Percentiles rank a stretch among this genome's conserved stretches.
phyloP scores from a whole-genome alignment of 1,139 yeast species.

The Scheffersomyces titani region DNA sequence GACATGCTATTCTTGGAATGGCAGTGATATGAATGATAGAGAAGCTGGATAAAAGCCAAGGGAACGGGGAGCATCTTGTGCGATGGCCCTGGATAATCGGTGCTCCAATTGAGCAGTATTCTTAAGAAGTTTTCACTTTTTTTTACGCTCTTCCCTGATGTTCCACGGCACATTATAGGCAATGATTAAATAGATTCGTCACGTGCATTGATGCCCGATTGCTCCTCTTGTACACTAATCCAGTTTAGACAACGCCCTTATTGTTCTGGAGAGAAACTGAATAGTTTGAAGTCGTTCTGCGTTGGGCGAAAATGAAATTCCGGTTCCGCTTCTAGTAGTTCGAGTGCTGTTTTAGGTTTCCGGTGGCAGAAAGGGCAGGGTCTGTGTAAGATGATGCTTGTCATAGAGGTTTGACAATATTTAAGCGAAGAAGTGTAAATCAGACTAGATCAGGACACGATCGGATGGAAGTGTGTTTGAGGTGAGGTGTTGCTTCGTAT shows the following conservation, averaged over 20 bases:
- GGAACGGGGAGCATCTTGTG: not conserved
- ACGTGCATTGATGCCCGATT: not conserved
- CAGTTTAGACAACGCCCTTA: not conserved
- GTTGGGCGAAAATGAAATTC: not conserved
- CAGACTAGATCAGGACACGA: not conserved
- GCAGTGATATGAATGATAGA: not conserved
- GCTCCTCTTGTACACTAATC: not conserved
- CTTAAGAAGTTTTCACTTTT: not conserved
- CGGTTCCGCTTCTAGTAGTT: not conserved
- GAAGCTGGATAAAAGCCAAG: not conserved
- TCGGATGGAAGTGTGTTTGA: not conserved
- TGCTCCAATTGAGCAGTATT: not conserved
- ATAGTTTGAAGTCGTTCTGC: not conserved
- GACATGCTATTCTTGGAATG: not conserved
- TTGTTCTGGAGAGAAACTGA: not conserved
- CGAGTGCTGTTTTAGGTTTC: not conserved
- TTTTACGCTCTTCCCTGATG: not conserved
- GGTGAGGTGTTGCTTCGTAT: not conserved
- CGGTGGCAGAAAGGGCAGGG: not conserved
- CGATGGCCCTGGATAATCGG: no score
- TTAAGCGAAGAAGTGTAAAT: not conserved
- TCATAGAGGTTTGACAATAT: not conserved
- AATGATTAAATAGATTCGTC: not conserved
- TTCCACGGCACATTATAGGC: not conserved
- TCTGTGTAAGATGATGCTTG: not conserved